Evolutionary conservation across 257 asterid species (phyloP).

Genomic region (Solanum dulcamara): DNA sequence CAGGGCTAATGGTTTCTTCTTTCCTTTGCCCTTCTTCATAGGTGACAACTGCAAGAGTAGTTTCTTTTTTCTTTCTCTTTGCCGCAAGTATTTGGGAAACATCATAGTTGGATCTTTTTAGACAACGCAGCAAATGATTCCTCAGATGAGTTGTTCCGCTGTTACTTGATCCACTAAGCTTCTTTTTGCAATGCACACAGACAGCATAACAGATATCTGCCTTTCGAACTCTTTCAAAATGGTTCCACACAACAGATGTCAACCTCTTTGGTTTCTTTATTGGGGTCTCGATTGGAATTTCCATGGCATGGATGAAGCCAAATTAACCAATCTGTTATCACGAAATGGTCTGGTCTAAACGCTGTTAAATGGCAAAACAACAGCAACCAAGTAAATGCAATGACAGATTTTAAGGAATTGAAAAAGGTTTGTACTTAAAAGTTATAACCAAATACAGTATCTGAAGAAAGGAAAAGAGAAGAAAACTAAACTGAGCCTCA

Average conservation of each 20-base stretch:
- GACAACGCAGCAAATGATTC: slow-evolving; percentile 84
- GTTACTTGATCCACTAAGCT: slow-evolving; percentile 91
- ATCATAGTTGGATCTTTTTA: slow-evolving; percentile 83
- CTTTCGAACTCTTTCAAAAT: slow-evolving; percentile 80
- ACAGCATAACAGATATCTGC: slow-evolving; percentile 89
- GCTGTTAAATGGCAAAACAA: neutral
- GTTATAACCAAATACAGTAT: neutral
- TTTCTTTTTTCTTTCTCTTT: slow-evolving; percentile 79
- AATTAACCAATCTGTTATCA: slow-evolving; percentile 24
- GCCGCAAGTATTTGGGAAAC: slow-evolving; percentile 83
- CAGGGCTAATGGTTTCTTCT: slow-evolving; percentile 56
- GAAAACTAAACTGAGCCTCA: neutral
- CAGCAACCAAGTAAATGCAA: neutral
- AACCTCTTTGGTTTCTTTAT: slow-evolving; percentile 85
- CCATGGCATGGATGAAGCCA: slow-evolving; percentile 43
- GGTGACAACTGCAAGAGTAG: slow-evolving; percentile 25
- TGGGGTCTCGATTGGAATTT: slow-evolving; percentile 51
- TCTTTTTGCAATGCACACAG: slow-evolving; percentile 91
- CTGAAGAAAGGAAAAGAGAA: neutral
- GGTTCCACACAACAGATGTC: slow-evolving; percentile 95
- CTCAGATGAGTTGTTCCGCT: slow-evolving; percentile 97
- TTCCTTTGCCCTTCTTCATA: slow-evolving; percentile 58
- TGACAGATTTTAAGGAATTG: neutral
- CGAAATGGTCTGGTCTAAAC: neutral
- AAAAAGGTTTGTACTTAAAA: neutral